These are phyloP conservation scores for Colletotrichum tofieldiae DNA, from an alignment of 2,329 filamentous ascomycete genomes.

Conservation along the genomic window DNA sequence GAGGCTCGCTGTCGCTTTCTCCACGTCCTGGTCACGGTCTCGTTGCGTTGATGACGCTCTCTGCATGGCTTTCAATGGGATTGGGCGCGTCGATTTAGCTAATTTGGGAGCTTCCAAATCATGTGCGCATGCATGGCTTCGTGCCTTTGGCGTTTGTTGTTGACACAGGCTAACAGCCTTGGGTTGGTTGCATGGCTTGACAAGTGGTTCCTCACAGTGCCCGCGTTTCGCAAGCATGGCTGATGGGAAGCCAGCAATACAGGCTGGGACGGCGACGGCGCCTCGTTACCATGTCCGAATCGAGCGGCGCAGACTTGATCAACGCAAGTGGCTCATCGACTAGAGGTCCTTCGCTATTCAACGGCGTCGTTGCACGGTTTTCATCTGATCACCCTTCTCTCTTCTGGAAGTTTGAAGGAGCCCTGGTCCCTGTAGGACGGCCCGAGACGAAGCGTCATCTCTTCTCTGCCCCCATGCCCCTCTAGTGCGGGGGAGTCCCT, in stretches of 20 bases:
- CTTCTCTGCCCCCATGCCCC: conserved; percentile 3
- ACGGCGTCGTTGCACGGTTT: background rate
- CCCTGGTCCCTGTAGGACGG: conserved; percentile 40
- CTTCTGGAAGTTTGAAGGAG: conserved; percentile 8
- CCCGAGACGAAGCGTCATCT: conserved; percentile 34
- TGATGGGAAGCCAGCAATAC: background rate
- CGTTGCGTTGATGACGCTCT: conserved; percentile 23
- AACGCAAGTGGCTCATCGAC: background rate
- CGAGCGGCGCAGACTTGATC: background rate
- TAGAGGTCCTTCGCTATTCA: background rate
- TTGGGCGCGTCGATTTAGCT: conserved; percentile 1
- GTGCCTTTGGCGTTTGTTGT: background rate
- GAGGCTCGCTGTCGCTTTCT: background rate
- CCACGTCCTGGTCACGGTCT: background rate
- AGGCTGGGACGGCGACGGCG: background rate
- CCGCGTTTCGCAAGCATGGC: background rate
- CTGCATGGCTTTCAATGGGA: conserved; percentile 9
- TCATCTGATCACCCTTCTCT: conserved; percentile 22
- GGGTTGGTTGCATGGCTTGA: background rate
- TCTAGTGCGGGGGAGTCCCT: conserved; percentile 15
- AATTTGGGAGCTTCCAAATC: conserved; percentile 18
- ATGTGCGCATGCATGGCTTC: background rate
- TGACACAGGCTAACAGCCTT: no score
- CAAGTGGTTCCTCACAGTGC: background rate
- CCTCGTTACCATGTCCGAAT: background rate